phyloP scores from a whole-genome alignment of 1,284 basidiomycete genomes.

The Cystobasidiaceae sp. region DNA sequence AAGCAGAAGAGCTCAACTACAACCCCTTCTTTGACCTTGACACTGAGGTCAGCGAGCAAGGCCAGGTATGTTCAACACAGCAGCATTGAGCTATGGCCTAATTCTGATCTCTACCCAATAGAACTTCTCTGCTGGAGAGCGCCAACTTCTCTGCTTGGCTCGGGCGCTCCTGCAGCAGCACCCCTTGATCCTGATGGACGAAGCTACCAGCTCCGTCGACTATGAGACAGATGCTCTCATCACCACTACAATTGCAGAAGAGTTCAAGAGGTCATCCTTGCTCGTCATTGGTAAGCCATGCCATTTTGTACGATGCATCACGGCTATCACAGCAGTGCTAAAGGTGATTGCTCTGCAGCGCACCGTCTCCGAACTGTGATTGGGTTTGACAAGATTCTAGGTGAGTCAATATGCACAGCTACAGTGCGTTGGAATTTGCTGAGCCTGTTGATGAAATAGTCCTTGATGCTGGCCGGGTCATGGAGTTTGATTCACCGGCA shows the following conservation, averaged over 20 bases:
- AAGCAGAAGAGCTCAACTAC: slow-evolving; percentile 52
- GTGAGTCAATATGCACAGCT: neutral
- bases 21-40: slow-evolving; percentile 81
- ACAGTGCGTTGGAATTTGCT: slow-evolving; percentile 26
- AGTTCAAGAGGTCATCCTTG: slow-evolving; percentile 62
- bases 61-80: slow-evolving; percentile 27
- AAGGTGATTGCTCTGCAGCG: neutral
- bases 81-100: slow-evolving; percentile 41
- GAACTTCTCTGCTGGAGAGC: slow-evolving; percentile 85
- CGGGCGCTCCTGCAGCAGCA: slow-evolving; percentile 70
- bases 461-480: slow-evolving; percentile 42
- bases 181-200: slow-evolving; percentile 71
- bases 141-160: slow-evolving; percentile 78
- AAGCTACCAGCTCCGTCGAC: slow-evolving; percentile 55
- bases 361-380: slow-evolving; percentile 46
- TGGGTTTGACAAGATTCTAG: slow-evolving; percentile 40
- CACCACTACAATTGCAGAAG: slow-evolving; percentile 65
- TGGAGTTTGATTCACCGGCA: slow-evolving; percentile 52
- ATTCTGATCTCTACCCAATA: slow-evolving; percentile 47
- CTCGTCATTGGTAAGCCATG: slow-evolving; percentile 63
- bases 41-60: slow-evolving; percentile 73
- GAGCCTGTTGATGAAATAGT: neutral
- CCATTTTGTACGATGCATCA: neutral
- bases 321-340: neutral
- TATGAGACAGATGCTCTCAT: slow-evolving; percentile 75